Evolutionary conservation across 257 asterid genomes (phyloP).

Genomic region (Scutellaria minor): DNA sequence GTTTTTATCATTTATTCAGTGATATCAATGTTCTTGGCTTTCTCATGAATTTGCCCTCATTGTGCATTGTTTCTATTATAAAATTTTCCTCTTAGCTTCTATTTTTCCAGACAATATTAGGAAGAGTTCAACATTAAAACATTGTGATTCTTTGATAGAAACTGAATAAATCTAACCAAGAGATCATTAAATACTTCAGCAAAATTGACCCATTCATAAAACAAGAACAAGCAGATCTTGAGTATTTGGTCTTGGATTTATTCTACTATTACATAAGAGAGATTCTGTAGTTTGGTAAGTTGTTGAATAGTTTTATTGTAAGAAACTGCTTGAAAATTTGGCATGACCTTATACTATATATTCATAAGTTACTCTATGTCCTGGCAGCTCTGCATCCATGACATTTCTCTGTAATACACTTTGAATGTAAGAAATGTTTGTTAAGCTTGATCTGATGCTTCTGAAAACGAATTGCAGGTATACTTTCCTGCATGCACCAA

Average conservation of each 20-base stretch:
- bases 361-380: constrained; percentile 15
- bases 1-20: constrained; percentile 18
- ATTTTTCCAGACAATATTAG: not conserved
- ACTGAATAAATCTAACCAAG: not conserved
- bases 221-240: constrained; percentile 12
- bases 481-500: constrained; percentile 93
- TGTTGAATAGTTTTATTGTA: not conserved
- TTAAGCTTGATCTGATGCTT: constrained; percentile 35
- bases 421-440: constrained; percentile 6
- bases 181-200: not conserved
- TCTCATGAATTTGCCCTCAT: constrained; percentile 28
- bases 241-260: not conserved
- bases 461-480: constrained; percentile 64
- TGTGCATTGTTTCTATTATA: constrained; percentile 16
- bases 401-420: constrained; percentile 13
- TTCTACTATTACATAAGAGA: constrained; percentile 13
- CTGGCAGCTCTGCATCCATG: constrained; percentile 26
- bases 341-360: not conserved
- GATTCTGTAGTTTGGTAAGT: constrained; percentile 17
- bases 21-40: constrained; percentile 14
- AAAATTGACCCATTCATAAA: not conserved
- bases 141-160: too few relatives aligned
- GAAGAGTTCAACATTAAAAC: too few relatives aligned
- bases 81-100: not conserved
- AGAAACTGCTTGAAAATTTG: constrained; percentile 4